Percentiles rank a stretch among this genome's conserved stretches.
Conservation (phyloP, 192 early-diverging fungal species). For the Spizellomyces sp. region DNA sequence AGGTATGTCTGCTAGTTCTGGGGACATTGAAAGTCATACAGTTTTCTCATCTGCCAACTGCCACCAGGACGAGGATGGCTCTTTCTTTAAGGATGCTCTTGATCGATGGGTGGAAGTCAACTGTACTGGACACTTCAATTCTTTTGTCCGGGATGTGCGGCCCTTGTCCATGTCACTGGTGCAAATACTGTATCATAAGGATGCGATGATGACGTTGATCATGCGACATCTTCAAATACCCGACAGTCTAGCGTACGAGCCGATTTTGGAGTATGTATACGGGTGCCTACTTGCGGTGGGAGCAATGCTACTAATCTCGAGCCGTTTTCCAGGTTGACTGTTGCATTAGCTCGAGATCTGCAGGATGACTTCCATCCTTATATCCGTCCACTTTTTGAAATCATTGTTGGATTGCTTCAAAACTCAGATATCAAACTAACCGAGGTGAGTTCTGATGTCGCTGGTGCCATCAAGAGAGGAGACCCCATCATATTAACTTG, state of each 20-base stretch:
- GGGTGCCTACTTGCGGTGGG: conserved; percentile 1
- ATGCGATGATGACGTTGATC: conserved; percentile 66
- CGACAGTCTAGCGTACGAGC: conserved; percentile 73
- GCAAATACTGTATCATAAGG: conserved; percentile 90
- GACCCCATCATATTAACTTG: too few relatives aligned
- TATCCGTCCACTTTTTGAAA: conserved; percentile 66
- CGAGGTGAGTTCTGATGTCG: conserved; percentile 45
- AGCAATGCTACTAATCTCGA: not conserved
- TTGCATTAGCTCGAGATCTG: conserved; percentile 87
- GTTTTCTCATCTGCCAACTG: not conserved
- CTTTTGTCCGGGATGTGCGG: conserved; percentile 69
- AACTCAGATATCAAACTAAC: conserved; percentile 66
- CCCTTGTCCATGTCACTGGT: conserved; percentile 73
- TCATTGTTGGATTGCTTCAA: conserved; percentile 67
- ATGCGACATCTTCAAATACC: conserved; percentile 65
- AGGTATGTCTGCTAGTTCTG: conserved; percentile 6
- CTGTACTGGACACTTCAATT: conserved; percentile 77
- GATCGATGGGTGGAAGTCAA: conserved; percentile 89
- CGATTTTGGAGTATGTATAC: conserved; percentile 74
- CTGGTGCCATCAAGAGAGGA: too few relatives aligned
- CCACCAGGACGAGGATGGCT: conserved; percentile 54
- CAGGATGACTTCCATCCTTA: conserved; percentile 86
- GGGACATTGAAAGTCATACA: not conserved
- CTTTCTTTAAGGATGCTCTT: conserved; percentile 85
- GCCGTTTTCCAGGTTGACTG: conserved; percentile 58